Evolutionary conservation across 1,139 yeast genomes (phyloP).

Genomic region (Arxiozyma heterogenica): DNA sequence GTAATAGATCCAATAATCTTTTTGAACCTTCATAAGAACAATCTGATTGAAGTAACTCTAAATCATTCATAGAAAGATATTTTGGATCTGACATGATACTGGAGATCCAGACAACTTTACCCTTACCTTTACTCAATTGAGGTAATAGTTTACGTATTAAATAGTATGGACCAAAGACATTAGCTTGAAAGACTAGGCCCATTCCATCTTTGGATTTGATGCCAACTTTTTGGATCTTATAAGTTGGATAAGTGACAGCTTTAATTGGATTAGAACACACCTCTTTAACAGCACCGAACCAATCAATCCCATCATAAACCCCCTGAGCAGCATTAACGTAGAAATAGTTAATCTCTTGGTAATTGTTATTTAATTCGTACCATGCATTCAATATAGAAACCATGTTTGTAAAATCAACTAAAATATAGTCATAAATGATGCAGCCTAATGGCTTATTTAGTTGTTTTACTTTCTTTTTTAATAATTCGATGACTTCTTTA

Average conservation of each 20-base stretch:
- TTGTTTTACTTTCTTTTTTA: conserved; percentile 41
- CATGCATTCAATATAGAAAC: conserved; percentile 70
- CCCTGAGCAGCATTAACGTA: conserved; percentile 89
- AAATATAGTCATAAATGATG: conserved; percentile 75
- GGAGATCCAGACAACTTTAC: conserved; percentile 75
- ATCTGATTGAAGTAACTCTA: conserved; percentile 55
- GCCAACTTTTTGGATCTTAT: conserved; percentile 73
- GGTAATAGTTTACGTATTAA: conserved; percentile 54
- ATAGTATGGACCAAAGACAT: conserved; percentile 90
- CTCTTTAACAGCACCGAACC: conserved; percentile 66
- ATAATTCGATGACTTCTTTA: conserved; percentile 58
- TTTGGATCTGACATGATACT: conserved; percentile 70
- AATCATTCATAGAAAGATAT: conserved; percentile 60
- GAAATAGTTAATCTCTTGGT: conserved; percentile 59
- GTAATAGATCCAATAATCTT: conserved; percentile 74
- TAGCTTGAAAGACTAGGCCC: conserved; percentile 89
- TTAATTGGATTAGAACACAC: conserved; percentile 55
- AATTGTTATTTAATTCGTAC: conserved; percentile 57
- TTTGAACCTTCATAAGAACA: conserved; percentile 90
- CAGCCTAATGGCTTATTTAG: conserved; percentile 33
- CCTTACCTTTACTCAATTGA: conserved; percentile 45
- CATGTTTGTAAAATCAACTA: conserved; percentile 88
- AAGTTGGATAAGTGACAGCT: conserved; percentile 78
- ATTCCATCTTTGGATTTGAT: conserved; percentile 60
- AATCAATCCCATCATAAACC: conserved; percentile 76